These are phyloP conservation scores for Myriosclerotinia scirpicola DNA, from an alignment of 2,329 filamentous ascomycete genomes.

Conservation along the genomic window DNA sequence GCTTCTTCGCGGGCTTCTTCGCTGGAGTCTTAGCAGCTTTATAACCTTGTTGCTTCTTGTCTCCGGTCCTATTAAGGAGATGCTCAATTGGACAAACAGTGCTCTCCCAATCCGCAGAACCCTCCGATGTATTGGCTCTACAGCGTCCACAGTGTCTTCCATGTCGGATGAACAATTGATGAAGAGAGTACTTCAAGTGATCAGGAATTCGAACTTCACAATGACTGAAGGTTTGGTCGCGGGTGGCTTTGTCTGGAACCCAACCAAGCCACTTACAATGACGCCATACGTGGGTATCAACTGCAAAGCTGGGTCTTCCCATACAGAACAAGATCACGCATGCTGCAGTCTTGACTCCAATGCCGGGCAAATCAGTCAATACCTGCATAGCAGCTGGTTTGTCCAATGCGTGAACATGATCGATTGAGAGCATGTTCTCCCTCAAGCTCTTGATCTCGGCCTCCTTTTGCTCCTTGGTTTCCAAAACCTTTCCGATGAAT, in stretches of 20 bases:
- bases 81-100: conserved; percentile 62
- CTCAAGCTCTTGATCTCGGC: conserved; percentile 58
- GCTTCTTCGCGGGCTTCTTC: conserved; percentile 13
- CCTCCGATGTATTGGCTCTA: conserved; percentile 52
- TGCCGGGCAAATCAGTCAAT: conserved; percentile 52
- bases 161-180: conserved; percentile 56
- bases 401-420: conserved; percentile 50
- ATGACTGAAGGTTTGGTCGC: conserved; percentile 53
- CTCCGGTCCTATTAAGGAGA: conserved; percentile 57
- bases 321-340: conserved; percentile 59
- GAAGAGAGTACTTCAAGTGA: conserved; percentile 55
- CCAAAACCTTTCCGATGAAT: conserved; percentile 46
- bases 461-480: conserved; percentile 51
- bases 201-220: conserved; percentile 53
- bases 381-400: conserved; percentile 52
- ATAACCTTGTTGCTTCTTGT: conserved; percentile 44
- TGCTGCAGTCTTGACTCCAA: conserved; percentile 58
- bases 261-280: conserved; percentile 55
- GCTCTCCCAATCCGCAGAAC: conserved; percentile 61
- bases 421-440: conserved; percentile 57
- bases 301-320: conserved; percentile 54
- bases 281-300: conserved; percentile 57
- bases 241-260: conserved; percentile 52
- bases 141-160: conserved; percentile 52
- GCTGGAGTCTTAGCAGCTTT: conserved; percentile 13